A percentile compares a stretch with the other conserved stretches of the same genome.
phyloP scores from a whole-genome alignment of 2,329 filamentous ascomycete species.

The Dichotomopilus funicola region DNA sequence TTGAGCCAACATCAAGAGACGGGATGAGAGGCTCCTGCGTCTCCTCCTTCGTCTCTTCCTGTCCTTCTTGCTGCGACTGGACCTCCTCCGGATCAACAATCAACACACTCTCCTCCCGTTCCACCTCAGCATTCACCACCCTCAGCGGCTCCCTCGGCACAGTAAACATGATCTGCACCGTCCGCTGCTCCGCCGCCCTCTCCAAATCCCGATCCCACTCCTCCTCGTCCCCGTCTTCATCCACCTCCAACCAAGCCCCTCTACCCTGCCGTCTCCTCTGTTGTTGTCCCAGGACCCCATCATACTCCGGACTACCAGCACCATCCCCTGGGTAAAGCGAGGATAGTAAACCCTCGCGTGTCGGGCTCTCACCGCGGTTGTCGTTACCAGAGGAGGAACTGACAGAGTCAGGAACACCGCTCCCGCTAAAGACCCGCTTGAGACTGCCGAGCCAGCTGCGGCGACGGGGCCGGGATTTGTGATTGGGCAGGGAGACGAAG shows the following conservation, averaged over 20 bases:
- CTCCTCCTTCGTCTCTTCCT: not conserved
- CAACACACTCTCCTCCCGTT: conserved; percentile 36
- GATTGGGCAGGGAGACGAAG: conserved; percentile 25
- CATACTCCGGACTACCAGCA: conserved; percentile 36
- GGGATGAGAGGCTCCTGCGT: not conserved
- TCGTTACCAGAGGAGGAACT: conserved; percentile 14
- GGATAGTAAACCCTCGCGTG: conserved; percentile 29
- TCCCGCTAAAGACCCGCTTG: conserved; percentile 51
- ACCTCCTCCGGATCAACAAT: conserved; percentile 34
- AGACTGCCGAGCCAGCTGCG: conserved; percentile 65
- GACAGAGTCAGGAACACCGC: conserved; percentile 28
- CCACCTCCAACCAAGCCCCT: conserved; percentile 45
- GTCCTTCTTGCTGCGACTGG: not conserved
- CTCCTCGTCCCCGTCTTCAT: conserved; percentile 39
- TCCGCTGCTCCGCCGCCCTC: conserved; percentile 59
- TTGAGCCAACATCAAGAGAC: not conserved
- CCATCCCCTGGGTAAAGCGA: conserved; percentile 17
- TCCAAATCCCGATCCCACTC: conserved; percentile 72
- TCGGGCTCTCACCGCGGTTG: conserved; percentile 23
- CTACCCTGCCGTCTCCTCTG: conserved; percentile 46
- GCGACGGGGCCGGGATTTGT: too few relatives aligned
- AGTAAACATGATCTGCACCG: conserved; percentile 86
- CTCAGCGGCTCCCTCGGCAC: conserved; percentile 79
- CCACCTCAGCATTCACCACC: conserved; percentile 75
- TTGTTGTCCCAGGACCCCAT: conserved; percentile 34